phyloP scores from a whole-genome alignment of 78 protist species.

The Planoprotostelium fungivorum region DNA sequence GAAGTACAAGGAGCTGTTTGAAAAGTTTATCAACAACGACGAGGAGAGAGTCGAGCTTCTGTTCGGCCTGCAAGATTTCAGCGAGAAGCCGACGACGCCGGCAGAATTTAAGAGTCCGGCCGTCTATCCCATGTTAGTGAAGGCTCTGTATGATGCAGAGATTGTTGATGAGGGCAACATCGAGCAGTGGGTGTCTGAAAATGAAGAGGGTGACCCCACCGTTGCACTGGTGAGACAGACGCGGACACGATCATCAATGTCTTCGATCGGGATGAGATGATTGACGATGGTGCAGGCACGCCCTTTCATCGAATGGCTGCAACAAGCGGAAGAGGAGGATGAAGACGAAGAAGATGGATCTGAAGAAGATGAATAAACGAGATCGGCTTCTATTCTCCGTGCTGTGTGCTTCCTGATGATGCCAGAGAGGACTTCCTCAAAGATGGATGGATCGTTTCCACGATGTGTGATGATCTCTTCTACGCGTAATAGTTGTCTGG shows the following conservation, averaged over 20 bases:
- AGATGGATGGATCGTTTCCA: no score
- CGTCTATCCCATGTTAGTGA: background rate
- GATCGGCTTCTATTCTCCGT: no score
- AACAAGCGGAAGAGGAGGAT: slow-evolving; percentile 50
- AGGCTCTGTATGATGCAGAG: slow-evolving; percentile 26
- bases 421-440: no score
- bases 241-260: background rate
- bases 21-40: background rate
- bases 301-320: slow-evolving; percentile 30
- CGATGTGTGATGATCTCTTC: no score
- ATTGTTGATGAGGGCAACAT: slow-evolving; percentile 28
- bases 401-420: no score
- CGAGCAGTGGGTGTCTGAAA: slow-evolving; percentile 36
- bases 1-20: background rate
- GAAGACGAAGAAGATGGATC: slow-evolving; percentile 54
- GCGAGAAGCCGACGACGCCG: background rate
- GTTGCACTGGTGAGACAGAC: background rate
- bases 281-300: slow-evolving; percentile 17
- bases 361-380: no score
- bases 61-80: background rate
- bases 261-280: slow-evolving; percentile 5
- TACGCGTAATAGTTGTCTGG: no score
- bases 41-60: background rate
- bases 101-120: background rate
- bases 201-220: slow-evolving; percentile 17